These are phyloP conservation scores for Plenodomus biglobosus DNA, from an alignment of 2,329 filamentous ascomycete species.

Conservation along the genomic window DNA sequence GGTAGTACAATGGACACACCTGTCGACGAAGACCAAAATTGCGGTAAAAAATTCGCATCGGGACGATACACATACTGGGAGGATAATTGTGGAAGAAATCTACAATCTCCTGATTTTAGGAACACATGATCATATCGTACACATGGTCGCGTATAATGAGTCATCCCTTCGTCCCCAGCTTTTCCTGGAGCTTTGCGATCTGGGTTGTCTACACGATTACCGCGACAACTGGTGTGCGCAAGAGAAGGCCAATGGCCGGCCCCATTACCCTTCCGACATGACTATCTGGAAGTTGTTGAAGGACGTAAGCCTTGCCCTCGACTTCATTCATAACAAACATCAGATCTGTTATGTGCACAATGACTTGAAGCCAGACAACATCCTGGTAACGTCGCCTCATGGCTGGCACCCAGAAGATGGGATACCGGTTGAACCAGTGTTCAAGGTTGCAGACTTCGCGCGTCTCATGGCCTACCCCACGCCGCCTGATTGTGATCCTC, in stretches of 20 bases:
- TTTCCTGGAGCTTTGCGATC: constrained; percentile 20
- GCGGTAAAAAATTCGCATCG: background rate
- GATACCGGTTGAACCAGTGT: constrained; percentile 20
- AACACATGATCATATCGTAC: constrained; percentile 15
- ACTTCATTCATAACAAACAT: constrained; percentile 23
- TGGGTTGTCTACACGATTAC: constrained; percentile 20
- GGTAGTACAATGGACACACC: background rate
- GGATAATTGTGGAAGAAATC: background rate
- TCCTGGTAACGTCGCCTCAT: constrained; percentile 60
- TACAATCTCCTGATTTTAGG: constrained; percentile 1
- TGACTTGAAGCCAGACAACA: constrained; percentile 91
- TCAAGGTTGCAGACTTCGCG: constrained; percentile 28
- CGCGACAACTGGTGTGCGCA: constrained; percentile 1
- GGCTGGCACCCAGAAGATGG: background rate
- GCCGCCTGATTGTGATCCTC: background rate
- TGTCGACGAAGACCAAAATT: background rate
- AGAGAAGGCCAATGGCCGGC: background rate
- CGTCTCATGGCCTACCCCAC: constrained; percentile 11
- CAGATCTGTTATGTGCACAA: constrained; percentile 67
- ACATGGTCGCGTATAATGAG: constrained; percentile 6
- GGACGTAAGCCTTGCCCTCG: constrained; percentile 25
- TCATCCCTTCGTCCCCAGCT: constrained; percentile 16
- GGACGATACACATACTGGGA: background rate
- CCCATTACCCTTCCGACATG: constrained; percentile 15
- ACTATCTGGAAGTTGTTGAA: constrained; percentile 32